Percentiles rank a stretch among this genome's conserved stretches.
These are phyloP conservation scores for Amanita rubescens DNA, from an alignment of 768 basidiomycete species.

Conservation along the genomic window DNA sequence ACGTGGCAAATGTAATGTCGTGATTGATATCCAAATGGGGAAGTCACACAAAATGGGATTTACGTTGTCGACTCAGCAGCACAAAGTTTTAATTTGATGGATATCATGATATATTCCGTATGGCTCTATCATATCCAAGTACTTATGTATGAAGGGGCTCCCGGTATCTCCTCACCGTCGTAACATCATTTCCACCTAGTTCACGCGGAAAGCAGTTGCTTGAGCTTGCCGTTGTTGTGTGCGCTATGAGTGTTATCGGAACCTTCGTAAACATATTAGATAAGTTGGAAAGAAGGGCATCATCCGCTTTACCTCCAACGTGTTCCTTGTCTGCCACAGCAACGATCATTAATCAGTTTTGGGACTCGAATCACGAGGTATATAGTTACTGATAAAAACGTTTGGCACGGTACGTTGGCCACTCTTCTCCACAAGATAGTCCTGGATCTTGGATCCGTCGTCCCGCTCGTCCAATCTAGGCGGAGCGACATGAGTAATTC, in stretches of 20 bases:
- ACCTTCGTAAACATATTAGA: conserved; percentile 19
- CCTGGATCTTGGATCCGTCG: conserved; percentile 58
- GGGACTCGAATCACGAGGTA: neutral
- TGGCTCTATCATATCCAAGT: neutral
- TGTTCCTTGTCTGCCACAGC: conserved; percentile 37
- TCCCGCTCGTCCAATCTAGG: conserved; percentile 50
- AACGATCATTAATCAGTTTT: neutral
- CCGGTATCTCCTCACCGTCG: no score
- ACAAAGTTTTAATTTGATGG: no score
- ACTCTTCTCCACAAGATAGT: conserved; percentile 56
- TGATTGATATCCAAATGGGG: neutral
- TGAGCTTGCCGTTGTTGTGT: conserved; percentile 23
- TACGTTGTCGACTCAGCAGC: no score
- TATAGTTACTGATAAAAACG: conserved; percentile 61
- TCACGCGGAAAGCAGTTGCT: conserved; percentile 12
- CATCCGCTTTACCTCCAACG: conserved; percentile 39
- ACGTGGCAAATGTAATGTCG: neutral
- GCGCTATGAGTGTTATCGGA: conserved; percentile 29
- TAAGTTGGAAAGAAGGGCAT: no score
- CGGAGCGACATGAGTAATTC: neutral
- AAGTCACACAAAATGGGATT: neutral
- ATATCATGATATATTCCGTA: no score
- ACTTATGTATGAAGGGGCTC: no score
- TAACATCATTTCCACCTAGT: no score
- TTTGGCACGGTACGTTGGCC: conserved; percentile 70